Base-by-base conservation (phyloP, 139 green algal genomes). In the Tetradesmus lagerheimii region DNA sequence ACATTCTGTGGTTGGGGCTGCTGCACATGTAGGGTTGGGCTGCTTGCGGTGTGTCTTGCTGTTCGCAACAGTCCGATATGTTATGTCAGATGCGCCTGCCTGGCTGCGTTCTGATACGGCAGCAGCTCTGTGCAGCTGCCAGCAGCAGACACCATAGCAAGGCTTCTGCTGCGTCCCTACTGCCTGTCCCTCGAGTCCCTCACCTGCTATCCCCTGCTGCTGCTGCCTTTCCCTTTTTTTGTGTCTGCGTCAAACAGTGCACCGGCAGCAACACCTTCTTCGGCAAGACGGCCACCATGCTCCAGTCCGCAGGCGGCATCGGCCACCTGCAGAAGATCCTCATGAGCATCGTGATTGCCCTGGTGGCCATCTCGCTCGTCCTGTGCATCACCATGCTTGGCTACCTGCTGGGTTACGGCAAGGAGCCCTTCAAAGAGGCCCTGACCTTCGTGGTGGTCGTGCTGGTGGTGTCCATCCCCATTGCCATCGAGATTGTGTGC, bases 261-360 rank as follows among this genome's bases (percentile, higher is more conserved):
- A 98, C 96, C 25, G 96, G 96, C 90, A 88, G 77, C 27, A 93
- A 96, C 91, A 97, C 96, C 80, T 98, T 98, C 90, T 98, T 98
- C 85, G 96, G 96, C 87, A 98, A 98, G 93, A 98, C 96, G 23
- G 96, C 96, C 47, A 92, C 92, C 38, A 92, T 98, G 91, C 94
- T 98, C 29, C 89, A 96, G 83, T 43, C 80, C 25, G 92, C 93
- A 35, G 45, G 94, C 50, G 93, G 92, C 78, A 90, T 96, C 47
- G 95, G 94, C 53, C 93, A 97, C 87, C 91, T 98, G 34, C 95
- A 97, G 89, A 96, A 95, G 92, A 93, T 98, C 45, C 90, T 98
- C 37, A 87, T 94, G 90, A 88, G 82, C 78, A 98, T 98, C 91
- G 97, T 95, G 92, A 83, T 95, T 35, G 92, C 95, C 43, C 94